Percentiles rank a stretch among this genome's conserved stretches.
These are phyloP conservation scores for Plasmopara viticola DNA, from an alignment of 352 stramenopile species.

Conservation along the genomic window DNA sequence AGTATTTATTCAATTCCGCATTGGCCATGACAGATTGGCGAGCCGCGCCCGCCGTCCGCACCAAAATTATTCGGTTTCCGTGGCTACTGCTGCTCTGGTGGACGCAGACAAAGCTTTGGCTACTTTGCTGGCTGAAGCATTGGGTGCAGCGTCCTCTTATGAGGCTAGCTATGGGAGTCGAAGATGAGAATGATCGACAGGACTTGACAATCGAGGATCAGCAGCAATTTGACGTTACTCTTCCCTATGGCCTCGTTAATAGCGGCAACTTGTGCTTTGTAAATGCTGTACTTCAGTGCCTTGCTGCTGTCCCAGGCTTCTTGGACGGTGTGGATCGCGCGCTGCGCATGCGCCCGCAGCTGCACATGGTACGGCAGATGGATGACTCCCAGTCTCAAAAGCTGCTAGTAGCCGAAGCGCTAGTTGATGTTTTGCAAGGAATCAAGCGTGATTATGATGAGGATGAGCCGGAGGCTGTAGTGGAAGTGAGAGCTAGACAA, in stretches of 20 bases:
- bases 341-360: slow-evolving; percentile 16
- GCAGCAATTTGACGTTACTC: slow-evolving; percentile 3
- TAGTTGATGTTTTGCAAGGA: slow-evolving; percentile 23
- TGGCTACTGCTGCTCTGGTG: slow-evolving; percentile 35
- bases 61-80: slow-evolving; percentile 11
- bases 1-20: background rate
- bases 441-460: slow-evolving; percentile 9
- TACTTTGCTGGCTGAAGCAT: slow-evolving; percentile 28
- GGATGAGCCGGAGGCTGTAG: slow-evolving; percentile 9
- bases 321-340: slow-evolving; percentile 21
- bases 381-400: slow-evolving; percentile 20
- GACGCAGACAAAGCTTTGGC: slow-evolving; percentile 18
- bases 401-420: slow-evolving; percentile 22
- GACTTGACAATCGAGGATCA: background rate
- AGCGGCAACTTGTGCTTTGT: slow-evolving; percentile 72
- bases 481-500: background rate
- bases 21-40: slow-evolving; percentile 12
- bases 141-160: slow-evolving; percentile 26
- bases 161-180: slow-evolving; percentile 25
- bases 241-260: slow-evolving; percentile 47
- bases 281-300: slow-evolving; percentile 68
- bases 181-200: slow-evolving; percentile 6
- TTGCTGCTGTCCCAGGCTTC: slow-evolving; percentile 42
- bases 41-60: slow-evolving; percentile 4
- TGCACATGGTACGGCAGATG: slow-evolving; percentile 15